Evolutionary conservation across 805 yeast species (phyloP), one percentile per base, ranked within the genome.

Genomic region (Candida ascalaphidarum): DNA sequence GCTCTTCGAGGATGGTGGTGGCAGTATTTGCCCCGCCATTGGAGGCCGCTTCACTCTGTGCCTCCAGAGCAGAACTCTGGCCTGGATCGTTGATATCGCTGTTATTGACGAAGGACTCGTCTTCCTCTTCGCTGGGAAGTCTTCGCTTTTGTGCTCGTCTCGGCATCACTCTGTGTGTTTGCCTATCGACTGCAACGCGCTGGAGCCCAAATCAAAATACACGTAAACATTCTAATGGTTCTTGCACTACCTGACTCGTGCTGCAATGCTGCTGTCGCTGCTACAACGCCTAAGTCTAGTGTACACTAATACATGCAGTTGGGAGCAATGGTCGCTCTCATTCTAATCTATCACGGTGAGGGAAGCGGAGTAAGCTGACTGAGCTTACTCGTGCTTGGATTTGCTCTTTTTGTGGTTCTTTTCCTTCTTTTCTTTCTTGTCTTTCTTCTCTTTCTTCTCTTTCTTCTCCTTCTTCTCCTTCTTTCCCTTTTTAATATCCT

Each of bases 71-170:
- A 23, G 12, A 18, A 20, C 24, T 28, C 36, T 11, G n/a, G n/a
- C n/a, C n/a, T 31, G 23, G 23, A 28, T 25, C 4, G 28, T 15
- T 20, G 27, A 50, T 52, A 29, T 62, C 68, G 34, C 66, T 60
- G 32, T 62, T 62, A 33, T 62, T 62, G 23, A 62, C 44, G 30
- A 62, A 62, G 1, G 64, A 48, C 4, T 40, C 44, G 4, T 40
- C 52, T 9, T 48, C 53, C 17, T 41, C 51, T 11, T 37, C 39
- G 17, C 43, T 35, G 26, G 35, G 17, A 21, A 22, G 32, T n/a
- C 36, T 29, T 14, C 41, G 24, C 20, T 33, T 37, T 14, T 36
- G 31, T 10, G 28, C 14, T 9, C 32, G 25, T 31, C 30, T 35
- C 23, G 39, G 29, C 22, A 32, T 40, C 23, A 25, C n/a, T n/a